Evolutionary conservation across 257 asterid genomes (phyloP), one percentile per base, ranked within the genome.

Genomic region (Capsicum rhomboideum): DNA sequence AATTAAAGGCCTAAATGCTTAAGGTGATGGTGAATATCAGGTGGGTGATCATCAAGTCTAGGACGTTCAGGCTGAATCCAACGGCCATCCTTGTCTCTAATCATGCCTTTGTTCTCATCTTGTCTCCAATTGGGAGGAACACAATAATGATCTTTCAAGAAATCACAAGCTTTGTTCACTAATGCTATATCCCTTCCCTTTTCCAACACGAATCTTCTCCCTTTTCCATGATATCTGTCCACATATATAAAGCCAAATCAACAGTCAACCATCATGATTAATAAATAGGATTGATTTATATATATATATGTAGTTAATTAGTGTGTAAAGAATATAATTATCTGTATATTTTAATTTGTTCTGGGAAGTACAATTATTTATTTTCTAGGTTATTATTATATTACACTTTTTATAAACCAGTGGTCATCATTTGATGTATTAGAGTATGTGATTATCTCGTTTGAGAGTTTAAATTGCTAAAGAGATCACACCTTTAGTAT

Each of bases 81-180:
- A 16, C 90, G 85, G 2, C 93, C 93, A 6, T 91, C 92, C 31
- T 85, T 34, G 83, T 87, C 88, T 83, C 84, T 87, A 12, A 89
- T 89, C 95, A 92, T 89, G 16, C 94, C 92, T 82, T 90, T 91
- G 87, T 92, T 92, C 69, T 84, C 86, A 61, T 88, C 87, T 53
- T 91, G 94, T 82, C 91, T 86, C 95, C 95, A 92, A 17, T n/a
- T 28, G 12, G 94, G 92, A 31, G 93, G 93, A 50, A 92, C 85
- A 66, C 89, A 84, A 8, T 80, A 84, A 28, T 91, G 90, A 63
- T 90, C 91, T 46, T 89, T 89, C 83, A 92, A 82, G 84, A 89
- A 89, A 71, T 89, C 92, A 44, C 94, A 85, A 1, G 78, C 87
- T 74, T 90, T 92, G 71, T 92, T 92, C 20, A 92, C 94, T 61